A percentile compares a stretch with the other conserved stretches of the same genome.
These are phyloP conservation scores for Talaromyces sp. DNA, from an alignment of 2,329 filamentous ascomycete species.

Conservation along the genomic window DNA sequence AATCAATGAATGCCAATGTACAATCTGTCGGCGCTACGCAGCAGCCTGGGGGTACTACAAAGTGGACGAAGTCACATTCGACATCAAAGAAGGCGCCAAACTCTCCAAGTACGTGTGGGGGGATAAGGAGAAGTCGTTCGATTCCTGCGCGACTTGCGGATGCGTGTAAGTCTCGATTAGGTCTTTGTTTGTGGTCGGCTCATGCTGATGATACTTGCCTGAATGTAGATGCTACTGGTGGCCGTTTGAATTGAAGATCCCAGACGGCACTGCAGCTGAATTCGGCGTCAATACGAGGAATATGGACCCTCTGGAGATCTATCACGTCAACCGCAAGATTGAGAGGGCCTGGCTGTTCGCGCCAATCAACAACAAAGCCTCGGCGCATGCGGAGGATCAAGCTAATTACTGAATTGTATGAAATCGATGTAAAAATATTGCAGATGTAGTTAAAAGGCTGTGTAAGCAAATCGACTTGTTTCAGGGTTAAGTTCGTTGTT, in stretches of 20 bases:
- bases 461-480: neutral
- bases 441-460: neutral
- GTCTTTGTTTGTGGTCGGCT: neutral
- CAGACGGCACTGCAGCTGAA: conserved; percentile 6
- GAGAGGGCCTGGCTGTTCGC: neutral
- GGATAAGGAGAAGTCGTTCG: conserved; percentile 8
- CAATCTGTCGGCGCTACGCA: conserved; percentile 15
- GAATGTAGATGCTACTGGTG: conserved; percentile 12
- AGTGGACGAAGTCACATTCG: conserved; percentile 10
- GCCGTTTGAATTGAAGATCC: conserved; percentile 11
- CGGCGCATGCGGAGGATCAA: conserved; percentile 12
- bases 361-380: conserved; percentile 11
- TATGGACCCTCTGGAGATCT: conserved; percentile 13
- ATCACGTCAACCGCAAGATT: conserved; percentile 11
- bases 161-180: conserved; percentile 11
- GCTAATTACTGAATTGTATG: conserved; percentile 9
- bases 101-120: conserved; percentile 14
- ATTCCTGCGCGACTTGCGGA: conserved; percentile 12
- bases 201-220: neutral
- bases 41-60: conserved; percentile 17
- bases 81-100: conserved; percentile 2
- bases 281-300: conserved; percentile 15
- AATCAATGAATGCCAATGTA: conserved; percentile 17
- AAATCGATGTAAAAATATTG: neutral
- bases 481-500: no score